These are phyloP conservation scores for Tetrahymena thermophila DNA, from an alignment of 73 alveolate species.

Conservation along the genomic window DNA sequence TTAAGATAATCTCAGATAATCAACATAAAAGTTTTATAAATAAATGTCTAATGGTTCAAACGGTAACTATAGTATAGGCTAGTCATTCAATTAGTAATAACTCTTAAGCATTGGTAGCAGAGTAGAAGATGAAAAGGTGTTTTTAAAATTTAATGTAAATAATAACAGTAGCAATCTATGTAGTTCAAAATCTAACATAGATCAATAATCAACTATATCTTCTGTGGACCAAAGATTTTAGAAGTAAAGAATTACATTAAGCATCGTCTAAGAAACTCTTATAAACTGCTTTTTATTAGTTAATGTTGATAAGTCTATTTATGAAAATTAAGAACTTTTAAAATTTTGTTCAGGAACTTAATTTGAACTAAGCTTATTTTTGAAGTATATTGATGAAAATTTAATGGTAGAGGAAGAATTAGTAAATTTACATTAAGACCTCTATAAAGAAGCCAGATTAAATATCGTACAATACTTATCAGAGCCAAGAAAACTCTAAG, in stretches of 20 bases:
- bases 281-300: neutral
- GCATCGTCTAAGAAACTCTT: neutral
- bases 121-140: neutral
- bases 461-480: neutral
- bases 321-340: neutral
- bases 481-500: neutral
- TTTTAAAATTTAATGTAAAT: neutral
- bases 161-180: neutral
- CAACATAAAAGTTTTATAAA: neutral
- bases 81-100: neutral
- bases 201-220: neutral
- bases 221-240: neutral
- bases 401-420: neutral
- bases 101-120: neutral
- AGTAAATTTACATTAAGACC: neutral
- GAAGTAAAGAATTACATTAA: neutral
- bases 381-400: neutral
- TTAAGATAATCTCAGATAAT: neutral
- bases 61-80: neutral
- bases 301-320: neutral
- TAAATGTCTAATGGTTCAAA: neutral
- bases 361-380: neutral
- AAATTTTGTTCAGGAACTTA: neutral
- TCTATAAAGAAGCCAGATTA: neutral
- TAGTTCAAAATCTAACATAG: neutral